phyloP scores from a whole-genome alignment of 2,329 filamentous ascomycete genomes.

The Aspergillus puulaauensis region DNA sequence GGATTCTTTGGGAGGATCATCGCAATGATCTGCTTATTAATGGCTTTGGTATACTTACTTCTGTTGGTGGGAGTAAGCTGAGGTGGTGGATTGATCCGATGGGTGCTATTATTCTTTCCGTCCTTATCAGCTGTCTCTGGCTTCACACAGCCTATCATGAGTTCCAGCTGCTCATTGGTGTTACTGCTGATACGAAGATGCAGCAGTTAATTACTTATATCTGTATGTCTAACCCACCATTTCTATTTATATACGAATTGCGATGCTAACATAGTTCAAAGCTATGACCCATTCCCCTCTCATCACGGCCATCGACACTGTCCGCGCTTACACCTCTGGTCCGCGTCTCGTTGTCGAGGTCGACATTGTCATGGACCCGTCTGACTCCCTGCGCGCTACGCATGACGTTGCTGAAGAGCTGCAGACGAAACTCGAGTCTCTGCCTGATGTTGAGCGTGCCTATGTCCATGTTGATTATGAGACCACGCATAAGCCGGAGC shows the following conservation, averaged over 20 bases:
- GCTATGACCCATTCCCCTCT: constrained; percentile 80
- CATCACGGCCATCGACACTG: constrained; percentile 88
- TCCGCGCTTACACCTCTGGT: constrained; percentile 88
- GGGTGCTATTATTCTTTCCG: constrained; percentile 80
- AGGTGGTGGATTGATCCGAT: constrained; percentile 93
- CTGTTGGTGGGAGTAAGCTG: constrained; percentile 84
- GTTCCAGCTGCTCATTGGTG: constrained; percentile 87
- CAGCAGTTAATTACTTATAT: constrained; percentile 96
- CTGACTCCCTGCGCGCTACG: constrained; percentile 69
- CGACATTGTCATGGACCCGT: constrained; percentile 87
- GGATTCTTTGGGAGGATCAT: constrained; percentile 95
- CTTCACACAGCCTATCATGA: constrained; percentile 80
- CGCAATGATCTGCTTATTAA: constrained; percentile 98
- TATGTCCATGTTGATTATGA: constrained; percentile 99
- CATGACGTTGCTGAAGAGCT: constrained; percentile 94
- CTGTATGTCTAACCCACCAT: constrained; percentile 49
- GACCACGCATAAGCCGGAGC: constrained; percentile 91
- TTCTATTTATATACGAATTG: neutral
- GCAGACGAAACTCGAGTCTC: constrained; percentile 87
- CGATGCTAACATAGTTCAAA: constrained; percentile 20
- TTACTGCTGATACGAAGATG: constrained; percentile 78
- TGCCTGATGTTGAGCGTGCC: constrained; percentile 88
- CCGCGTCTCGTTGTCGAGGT: constrained; percentile 90
- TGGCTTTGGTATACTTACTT: constrained; percentile 86
- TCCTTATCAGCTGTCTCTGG: constrained; percentile 79